Percentiles rank a stretch among this genome's conserved stretches.
These are phyloP conservation scores for Lactifluus echinatus DNA, from an alignment of 768 basidiomycete species.

Conservation along the genomic window DNA sequence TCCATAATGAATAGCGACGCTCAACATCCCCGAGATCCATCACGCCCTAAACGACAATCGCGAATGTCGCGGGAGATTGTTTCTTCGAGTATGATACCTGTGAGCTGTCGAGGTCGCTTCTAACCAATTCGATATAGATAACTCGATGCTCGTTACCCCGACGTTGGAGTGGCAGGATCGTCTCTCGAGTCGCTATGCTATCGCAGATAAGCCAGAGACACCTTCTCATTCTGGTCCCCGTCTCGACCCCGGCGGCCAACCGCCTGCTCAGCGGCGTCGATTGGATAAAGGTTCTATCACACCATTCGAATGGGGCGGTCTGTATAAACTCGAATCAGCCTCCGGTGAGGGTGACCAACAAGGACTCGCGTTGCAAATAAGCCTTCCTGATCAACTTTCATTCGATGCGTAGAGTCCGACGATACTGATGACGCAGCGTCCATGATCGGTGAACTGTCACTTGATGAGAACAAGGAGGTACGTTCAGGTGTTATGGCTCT, in stretches of 20 bases:
- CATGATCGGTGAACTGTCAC: conserved; percentile 58
- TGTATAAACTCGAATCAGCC: conserved; percentile 47
- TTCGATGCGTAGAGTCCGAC: conserved; percentile 17
- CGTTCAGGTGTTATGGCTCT: conserved; percentile 11
- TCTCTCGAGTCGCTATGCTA: conserved; percentile 46
- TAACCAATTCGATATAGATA: conserved; percentile 33
- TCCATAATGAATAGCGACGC: conserved; percentile 56
- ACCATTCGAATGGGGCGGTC: conserved; percentile 45
- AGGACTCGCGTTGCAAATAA: not conserved
- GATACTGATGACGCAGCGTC: conserved; percentile 36
- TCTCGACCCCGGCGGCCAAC: conserved; percentile 20
- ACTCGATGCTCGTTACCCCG: conserved; percentile 51
- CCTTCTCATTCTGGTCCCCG: not conserved
- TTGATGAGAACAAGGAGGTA: conserved; percentile 73
- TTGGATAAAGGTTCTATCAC: conserved; percentile 29
- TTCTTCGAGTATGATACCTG: conserved; percentile 42
- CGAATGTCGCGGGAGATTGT: conserved; percentile 73
- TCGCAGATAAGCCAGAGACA: conserved; percentile 15
- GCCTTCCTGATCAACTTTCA: not conserved
- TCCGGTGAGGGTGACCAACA: conserved; percentile 10
- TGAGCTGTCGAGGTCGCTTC: not conserved
- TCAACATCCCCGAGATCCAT: conserved; percentile 41
- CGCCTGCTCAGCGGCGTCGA: conserved; percentile 40
- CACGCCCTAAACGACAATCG: conserved; percentile 62
- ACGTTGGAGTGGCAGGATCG: conserved; percentile 76